A percentile compares a stretch with the other conserved stretches of the same genome.
phyloP scores from a whole-genome alignment of 495 filamentous ascomycete genomes.

The Aspergillus taichungensis region DNA sequence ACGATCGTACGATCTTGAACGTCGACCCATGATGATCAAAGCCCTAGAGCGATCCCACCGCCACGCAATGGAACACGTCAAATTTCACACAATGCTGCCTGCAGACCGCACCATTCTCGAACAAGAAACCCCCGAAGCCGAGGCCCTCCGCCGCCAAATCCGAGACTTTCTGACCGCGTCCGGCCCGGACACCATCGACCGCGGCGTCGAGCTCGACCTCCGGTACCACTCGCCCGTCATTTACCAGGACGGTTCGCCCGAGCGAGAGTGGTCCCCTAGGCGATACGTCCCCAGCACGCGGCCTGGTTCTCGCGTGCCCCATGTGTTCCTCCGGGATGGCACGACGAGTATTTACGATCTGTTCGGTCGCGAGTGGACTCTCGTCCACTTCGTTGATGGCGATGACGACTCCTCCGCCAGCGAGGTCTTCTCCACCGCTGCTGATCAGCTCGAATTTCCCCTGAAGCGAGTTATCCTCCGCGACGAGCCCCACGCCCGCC shows the following conservation, averaged over 20 bases:
- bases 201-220: conserved; percentile 19
- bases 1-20: conserved; percentile 14
- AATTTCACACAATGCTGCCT: not conserved
- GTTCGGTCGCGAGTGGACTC: conserved; percentile 17
- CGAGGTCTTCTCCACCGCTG: not conserved
- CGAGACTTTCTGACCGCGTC: conserved; percentile 3
- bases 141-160: conserved; percentile 46
- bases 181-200: conserved; percentile 15
- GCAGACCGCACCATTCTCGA: not conserved
- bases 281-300: conserved; percentile 18
- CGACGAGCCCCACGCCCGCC: conserved; percentile 2
- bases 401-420: not conserved
- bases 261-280: conserved; percentile 8
- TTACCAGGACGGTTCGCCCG: conserved; percentile 6
- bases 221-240: conserved; percentile 16
- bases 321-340: conserved; percentile 23
- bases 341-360: conserved; percentile 18
- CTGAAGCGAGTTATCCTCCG: conserved; percentile 5
- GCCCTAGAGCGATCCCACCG: conserved; percentile 6
- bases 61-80: conserved; percentile 48
- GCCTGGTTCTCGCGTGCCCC: conserved; percentile 22
- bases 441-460: not conserved
- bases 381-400: conserved; percentile 17
- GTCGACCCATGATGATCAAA: conserved; percentile 11
- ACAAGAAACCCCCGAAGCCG: not conserved